phyloP scores from a whole-genome alignment of 352 stramenopile genomes.

The Globisporangium nunn region DNA sequence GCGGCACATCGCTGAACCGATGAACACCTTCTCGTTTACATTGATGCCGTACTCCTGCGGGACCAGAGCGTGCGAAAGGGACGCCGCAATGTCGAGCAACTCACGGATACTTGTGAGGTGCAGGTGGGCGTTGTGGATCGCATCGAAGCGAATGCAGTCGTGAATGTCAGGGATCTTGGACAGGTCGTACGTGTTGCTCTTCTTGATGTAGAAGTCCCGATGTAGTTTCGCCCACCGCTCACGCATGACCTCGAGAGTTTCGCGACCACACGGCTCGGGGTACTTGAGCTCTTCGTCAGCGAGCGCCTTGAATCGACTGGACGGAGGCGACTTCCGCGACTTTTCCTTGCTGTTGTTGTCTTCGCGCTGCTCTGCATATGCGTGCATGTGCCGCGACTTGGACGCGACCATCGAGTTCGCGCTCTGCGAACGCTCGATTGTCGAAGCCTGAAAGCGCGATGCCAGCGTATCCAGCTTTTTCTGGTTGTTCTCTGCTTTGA shows the following conservation, averaged over 20 bases:
- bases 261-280: constrained; percentile 72
- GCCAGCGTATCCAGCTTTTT: constrained; percentile 34
- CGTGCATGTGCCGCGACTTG: constrained; percentile 46
- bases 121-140: constrained; percentile 96
- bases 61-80: constrained; percentile 86
- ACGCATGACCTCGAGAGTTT: constrained; percentile 84
- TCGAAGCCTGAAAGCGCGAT: constrained; percentile 16
- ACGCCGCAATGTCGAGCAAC: constrained; percentile 92
- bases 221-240: constrained; percentile 92
- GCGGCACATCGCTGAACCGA: constrained; percentile 83
- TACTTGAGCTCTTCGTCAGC: constrained; percentile 59
- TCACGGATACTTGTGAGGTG: constrained; percentile 90
- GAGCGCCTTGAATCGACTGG: constrained; percentile 9
- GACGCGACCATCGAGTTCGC: constrained; percentile 44
- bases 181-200: constrained; percentile 91
- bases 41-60: constrained; percentile 89
- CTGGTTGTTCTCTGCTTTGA: constrained; percentile 33
- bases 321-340: constrained; percentile 3
- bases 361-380: constrained; percentile 34
- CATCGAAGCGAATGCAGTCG: constrained; percentile 97
- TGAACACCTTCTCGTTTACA: constrained; percentile 80
- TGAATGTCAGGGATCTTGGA: constrained; percentile 98
- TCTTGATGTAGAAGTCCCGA: constrained; percentile 94
- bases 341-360: constrained; percentile 27
- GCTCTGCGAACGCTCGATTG: constrained; percentile 59